Evolutionary conservation across 805 yeast genomes (phyloP).

Genomic region (Nakazawaea ishiwadae): DNA sequence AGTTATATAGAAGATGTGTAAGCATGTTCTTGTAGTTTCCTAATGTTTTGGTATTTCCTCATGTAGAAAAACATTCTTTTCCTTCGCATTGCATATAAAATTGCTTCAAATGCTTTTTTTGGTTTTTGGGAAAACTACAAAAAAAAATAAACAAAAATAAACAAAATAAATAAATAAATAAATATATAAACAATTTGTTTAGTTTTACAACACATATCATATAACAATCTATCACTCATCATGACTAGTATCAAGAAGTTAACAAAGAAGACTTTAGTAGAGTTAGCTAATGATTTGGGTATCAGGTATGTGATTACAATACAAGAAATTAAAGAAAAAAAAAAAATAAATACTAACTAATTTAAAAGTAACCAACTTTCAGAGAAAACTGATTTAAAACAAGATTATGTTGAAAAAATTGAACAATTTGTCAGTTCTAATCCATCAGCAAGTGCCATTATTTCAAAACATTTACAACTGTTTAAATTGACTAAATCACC

Average conservation of each 20-base stretch:
- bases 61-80: not conserved
- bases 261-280: slow-evolving; percentile 11
- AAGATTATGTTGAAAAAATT: slow-evolving; percentile 12
- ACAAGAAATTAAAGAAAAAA: not conserved
- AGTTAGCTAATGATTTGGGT: slow-evolving; percentile 13
- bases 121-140: not conserved
- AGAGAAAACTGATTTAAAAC: slow-evolving; percentile 13
- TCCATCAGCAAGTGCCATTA: slow-evolving; percentile 5
- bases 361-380: slow-evolving; percentile 11
- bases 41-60: slow-evolving; percentile 1
- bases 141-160: not conserved
- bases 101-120: not conserved
- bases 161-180: not conserved
- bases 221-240: not conserved
- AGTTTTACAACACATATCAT: not conserved
- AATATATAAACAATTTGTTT: slow-evolving; percentile 2
- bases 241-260: slow-evolving; percentile 13
- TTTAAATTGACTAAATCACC: slow-evolving; percentile 9
- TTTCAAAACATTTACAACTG: slow-evolving; percentile 6
- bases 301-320: slow-evolving; percentile 9
- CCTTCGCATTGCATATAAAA: too few relatives aligned
- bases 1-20: not conserved
- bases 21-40: too few relatives aligned
- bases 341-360: not conserved
- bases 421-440: slow-evolving; percentile 6